Percentiles rank a stretch among this genome's conserved stretches.
Evolutionary conservation across 2,329 filamentous ascomycete genomes (phyloP).

Genomic region (Pyricularia sp.): DNA sequence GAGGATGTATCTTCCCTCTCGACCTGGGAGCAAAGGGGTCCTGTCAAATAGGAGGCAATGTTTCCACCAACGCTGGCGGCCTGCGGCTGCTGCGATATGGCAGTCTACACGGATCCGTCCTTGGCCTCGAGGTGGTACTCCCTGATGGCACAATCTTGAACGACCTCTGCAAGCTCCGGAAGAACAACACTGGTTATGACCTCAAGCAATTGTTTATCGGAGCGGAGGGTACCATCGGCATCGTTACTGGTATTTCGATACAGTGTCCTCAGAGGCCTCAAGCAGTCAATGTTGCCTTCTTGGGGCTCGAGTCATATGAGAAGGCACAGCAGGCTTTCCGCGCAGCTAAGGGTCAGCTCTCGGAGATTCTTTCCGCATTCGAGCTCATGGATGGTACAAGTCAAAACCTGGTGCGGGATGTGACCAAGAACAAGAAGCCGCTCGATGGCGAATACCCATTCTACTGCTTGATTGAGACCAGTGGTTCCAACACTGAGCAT

Average conservation of each 20-base stretch:
- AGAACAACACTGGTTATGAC: conserved; percentile 99
- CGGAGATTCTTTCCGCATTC: conserved; percentile 93
- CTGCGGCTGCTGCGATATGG: conserved; percentile 85
- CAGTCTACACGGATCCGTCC: conserved; percentile 83
- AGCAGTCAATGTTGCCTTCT: conserved; percentile 90
- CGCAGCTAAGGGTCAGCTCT: conserved; percentile 81
- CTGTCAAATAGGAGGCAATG: conserved; percentile 92
- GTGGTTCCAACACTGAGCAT: conserved; percentile 87
- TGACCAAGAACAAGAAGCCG: conserved; percentile 69
- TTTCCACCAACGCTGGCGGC: conserved; percentile 91
- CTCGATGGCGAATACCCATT: conserved; percentile 81
- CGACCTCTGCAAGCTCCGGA: conserved; percentile 78
- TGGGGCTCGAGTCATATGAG: conserved; percentile 84
- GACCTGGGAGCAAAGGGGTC: conserved; percentile 97
- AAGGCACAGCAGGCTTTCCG: conserved; percentile 79
- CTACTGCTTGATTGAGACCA: conserved; percentile 95
- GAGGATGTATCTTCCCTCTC: conserved; percentile 83
- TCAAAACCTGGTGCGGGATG: conserved; percentile 66
- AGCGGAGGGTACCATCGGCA: conserved; percentile 86
- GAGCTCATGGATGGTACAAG: conserved; percentile 89
- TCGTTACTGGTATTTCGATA: conserved; percentile 85
- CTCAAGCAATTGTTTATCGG: conserved; percentile 96
- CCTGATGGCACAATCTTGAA: conserved; percentile 89
- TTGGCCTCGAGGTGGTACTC: conserved; percentile 88
- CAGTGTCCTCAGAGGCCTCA: conserved; percentile 80